Base-by-base conservation (phyloP, 257 asterid genomes). In the Echium plantagineum region DNA sequence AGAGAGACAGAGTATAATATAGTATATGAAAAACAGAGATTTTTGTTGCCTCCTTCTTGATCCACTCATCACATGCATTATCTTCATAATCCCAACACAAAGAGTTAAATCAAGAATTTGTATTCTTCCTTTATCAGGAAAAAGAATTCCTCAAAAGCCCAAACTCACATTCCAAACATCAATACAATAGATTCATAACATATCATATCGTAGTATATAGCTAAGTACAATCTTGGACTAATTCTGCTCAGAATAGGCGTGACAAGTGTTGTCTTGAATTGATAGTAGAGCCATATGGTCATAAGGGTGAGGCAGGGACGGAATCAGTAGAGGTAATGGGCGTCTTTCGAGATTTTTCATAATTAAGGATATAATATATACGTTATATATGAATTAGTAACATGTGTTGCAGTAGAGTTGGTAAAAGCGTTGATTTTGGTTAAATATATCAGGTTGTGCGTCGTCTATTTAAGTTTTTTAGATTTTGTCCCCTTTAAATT, bases 41-140 rank as follows among this genome's bases (percentile, higher is more conserved):
- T 62, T 72, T 69, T 21, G 51, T 55, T 58, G 68, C 63, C 63
- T 38, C 57, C 59, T 59, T 52, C 48, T 22, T 26, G 63, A 38
- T 53, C 74, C 57, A 58, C 65, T 49, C 52, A 62, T 72, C 77
- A 72, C 72, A 67, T 72, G 77, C 69, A 58, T 12, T 3, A 35
- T 66, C 49, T 8, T 58, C 46, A 61, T 35, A 61, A 71, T 61
- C 75, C 71, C 61, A 60, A 71, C 61, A 60, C n/a, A 9, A 0
- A 49, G 63, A 49, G 52, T 49, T 52, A 4, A 31, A n/a, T 59
- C 32, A 3, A 56, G 24, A 26, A 1, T 54, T 18, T 35, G 60
- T 57, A 58, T 38, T 49, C 57, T 22, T 64, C 30, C 35, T 12
- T 67, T 26, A 30, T n/a, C 21, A 10, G 56, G 17, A 3, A 35